These are phyloP conservation scores for Schizosaccharomyces cryophilus DNA, from an alignment of 805 yeast genomes.

Conservation along the genomic window DNA sequence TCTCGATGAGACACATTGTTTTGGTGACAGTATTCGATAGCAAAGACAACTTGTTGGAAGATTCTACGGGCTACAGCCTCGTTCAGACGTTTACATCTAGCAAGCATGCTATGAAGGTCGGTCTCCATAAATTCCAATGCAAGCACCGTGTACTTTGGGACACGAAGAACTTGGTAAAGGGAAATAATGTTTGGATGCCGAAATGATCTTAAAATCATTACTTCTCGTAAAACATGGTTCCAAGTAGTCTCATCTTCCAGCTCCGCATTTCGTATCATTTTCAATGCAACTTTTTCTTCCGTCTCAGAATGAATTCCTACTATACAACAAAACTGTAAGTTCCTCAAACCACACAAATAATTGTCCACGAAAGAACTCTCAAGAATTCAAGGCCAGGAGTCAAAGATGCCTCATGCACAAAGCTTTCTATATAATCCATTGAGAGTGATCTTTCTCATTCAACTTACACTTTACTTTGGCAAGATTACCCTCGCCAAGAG, in stretches of 20 bases:
- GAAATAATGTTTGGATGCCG: slow-evolving; percentile 93
- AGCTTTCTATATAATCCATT: too few relatives aligned
- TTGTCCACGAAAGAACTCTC: too few relatives aligned
- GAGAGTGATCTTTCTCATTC: background rate
- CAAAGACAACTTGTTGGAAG: slow-evolving; percentile 87
- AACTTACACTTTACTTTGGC: slow-evolving; percentile 52
- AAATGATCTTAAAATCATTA: slow-evolving; percentile 59
- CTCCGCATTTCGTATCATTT: slow-evolving; percentile 76
- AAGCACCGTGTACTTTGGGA: slow-evolving; percentile 88
- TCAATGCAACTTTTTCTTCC: slow-evolving; percentile 77
- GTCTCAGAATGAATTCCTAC: slow-evolving; percentile 46
- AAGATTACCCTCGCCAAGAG: slow-evolving; percentile 87
- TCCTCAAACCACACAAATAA: background rate
- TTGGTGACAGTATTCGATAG: slow-evolving; percentile 87
- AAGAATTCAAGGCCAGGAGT: too few relatives aligned
- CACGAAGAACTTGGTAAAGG: slow-evolving; percentile 79
- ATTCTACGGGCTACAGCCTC: slow-evolving; percentile 46
- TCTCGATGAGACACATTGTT: slow-evolving; percentile 93
- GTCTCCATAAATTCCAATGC: slow-evolving; percentile 49
- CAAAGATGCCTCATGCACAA: too few relatives aligned
- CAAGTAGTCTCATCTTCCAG: slow-evolving; percentile 91
- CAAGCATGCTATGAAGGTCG: slow-evolving; percentile 89
- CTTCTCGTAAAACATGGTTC: slow-evolving; percentile 84
- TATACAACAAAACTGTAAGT: background rate
- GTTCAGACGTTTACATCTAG: slow-evolving; percentile 79